phyloP scores from a whole-genome alignment of 306 rosid genomes.

The Cucurbita maxima region DNA sequence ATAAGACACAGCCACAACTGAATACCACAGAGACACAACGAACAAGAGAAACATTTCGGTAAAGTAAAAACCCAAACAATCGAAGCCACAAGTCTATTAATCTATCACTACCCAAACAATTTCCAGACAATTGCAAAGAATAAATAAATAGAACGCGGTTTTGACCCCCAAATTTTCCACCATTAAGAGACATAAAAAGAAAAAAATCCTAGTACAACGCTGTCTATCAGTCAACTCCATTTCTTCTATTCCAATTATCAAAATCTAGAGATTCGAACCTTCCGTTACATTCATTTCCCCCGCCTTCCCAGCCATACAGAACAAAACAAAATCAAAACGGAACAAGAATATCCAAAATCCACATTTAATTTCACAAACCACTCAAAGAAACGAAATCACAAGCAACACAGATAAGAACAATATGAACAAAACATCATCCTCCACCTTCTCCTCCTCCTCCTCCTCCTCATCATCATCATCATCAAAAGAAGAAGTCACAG shows the following conservation, averaged over 20 bases:
- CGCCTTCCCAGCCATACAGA: slow-evolving; percentile 10
- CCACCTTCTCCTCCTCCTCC: too few relatives aligned
- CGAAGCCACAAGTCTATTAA: not conserved
- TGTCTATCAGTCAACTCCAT: slow-evolving; percentile 7
- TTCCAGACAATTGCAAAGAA: slow-evolving; percentile 2
- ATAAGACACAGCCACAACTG: not conserved
- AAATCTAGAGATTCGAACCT: slow-evolving; percentile 14
- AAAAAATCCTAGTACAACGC: slow-evolving; percentile 1
- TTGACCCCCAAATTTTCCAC: slow-evolving; percentile 1
- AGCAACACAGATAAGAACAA: not conserved
- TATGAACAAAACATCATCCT: not conserved
- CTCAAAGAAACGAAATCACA: not conserved
- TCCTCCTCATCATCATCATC: not conserved
- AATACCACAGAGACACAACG: not conserved
- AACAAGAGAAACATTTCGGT: not conserved
- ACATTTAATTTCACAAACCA: slow-evolving; percentile 2
- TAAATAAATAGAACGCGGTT: slow-evolving; percentile 4
- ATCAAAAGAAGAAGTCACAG: not conserved
- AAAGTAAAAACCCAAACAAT: not conserved
- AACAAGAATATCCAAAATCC: slow-evolving; percentile 13
- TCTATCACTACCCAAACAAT: not conserved
- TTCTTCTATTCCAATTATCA: slow-evolving; percentile 11
- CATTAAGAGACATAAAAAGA: slow-evolving; percentile 1
- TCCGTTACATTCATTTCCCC: slow-evolving; percentile 25
- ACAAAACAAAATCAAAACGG: not conserved